Evolutionary conservation across 2,329 filamentous ascomycete genomes (phyloP), one percentile per base, ranked within the genome.

Genomic region (Pyrenophora tritici-repentis): DNA sequence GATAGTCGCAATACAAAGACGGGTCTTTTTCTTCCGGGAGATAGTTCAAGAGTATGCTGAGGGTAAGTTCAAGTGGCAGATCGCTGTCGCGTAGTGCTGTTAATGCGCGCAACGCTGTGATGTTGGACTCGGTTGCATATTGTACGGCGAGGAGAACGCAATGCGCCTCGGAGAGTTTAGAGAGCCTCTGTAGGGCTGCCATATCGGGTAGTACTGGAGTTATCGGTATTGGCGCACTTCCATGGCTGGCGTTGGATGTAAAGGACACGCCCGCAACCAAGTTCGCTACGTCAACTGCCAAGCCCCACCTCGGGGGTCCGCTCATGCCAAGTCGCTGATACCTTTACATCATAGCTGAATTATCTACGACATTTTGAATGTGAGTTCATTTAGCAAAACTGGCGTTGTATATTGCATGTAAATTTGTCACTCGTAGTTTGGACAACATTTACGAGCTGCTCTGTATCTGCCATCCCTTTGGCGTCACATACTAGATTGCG

Each of bases 21-120:
- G 90, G 85, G 4, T 82, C 82, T 4, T 85, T 67, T 36, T 82
- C 86, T 72, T 93, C 89, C 20, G 91, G 90, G 1, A 95, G 79
- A 67, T 87, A 90, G 16, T 87, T 90, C 38, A 95, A 80, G 17
- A 95, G 75, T 45, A 94, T 85, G 37, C 87, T 85, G 50, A 94
- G 78, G 18, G 90, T 69, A 12, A 91, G 76, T 49, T 88, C 84
- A 37, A 82, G 80, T 22, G 81, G 79, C 47, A 94, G 77, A 32
- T 86, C 79, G 47, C 81, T 76, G 45, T 75, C 73, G 61, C 88
- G 77, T 33, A 79, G 76, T 17, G 81, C 77, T 44, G 84, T 80
- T 55, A 94, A 77, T 45, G 77, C 78, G 49, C 82, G 79, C 53
- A 94, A 76, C 58, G 81, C 80, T 61, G 80, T 71, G 62, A 91